These are phyloP conservation scores for Pleurotus cornucopiae DNA, from an alignment of 768 basidiomycete genomes.

Conservation along the genomic window DNA sequence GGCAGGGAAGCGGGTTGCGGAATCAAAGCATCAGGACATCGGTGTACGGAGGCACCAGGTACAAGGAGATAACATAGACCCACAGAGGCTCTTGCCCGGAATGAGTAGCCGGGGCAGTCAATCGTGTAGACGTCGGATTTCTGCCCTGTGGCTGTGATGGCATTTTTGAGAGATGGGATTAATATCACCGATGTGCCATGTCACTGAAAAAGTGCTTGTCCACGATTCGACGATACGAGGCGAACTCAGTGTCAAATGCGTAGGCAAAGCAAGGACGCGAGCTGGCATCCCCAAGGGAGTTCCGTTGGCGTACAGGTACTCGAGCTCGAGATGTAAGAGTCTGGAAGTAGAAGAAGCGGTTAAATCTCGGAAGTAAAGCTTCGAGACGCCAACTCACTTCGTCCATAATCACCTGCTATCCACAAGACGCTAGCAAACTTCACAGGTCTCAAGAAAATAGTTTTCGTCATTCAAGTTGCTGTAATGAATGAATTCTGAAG, in stretches of 20 bases:
- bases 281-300: background rate
- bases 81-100: background rate
- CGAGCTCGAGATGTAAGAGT: background rate
- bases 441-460: background rate
- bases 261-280: background rate
- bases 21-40: background rate
- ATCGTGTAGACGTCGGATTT: background rate
- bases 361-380: background rate
- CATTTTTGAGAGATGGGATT: background rate
- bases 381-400: background rate
- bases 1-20: background rate
- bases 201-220: background rate
- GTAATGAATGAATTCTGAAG: background rate
- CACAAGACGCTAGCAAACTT: background rate
- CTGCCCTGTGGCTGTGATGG: conserved; percentile 5
- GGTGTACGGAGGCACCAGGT: conserved; percentile 1
- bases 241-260: background rate
- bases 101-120: background rate
- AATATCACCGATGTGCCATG: background rate
- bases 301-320: background rate
- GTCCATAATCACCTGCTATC: background rate
- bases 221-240: background rate
- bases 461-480: background rate
- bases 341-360: background rate
- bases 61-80: background rate